Conservation (phyloP, 2,329 filamentous ascomycete species). For the Clathrospora elynae region DNA sequence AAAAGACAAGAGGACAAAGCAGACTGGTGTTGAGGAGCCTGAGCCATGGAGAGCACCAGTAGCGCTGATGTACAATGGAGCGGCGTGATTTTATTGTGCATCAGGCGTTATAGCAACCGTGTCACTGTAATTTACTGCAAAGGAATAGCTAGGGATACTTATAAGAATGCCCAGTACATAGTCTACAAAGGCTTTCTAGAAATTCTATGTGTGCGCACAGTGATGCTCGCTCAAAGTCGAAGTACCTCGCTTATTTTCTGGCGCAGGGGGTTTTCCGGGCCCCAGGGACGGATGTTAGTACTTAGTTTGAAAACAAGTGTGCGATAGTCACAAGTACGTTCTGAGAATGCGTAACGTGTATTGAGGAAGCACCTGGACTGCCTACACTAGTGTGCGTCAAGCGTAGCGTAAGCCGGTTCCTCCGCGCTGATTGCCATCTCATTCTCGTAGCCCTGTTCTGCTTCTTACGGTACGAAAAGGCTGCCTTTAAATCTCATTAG, state of each 20-base stretch:
- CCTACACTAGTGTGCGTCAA: no score
- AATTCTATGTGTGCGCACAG: background rate
- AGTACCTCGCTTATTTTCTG: conserved; percentile 1
- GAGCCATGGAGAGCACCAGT: conserved; percentile 3
- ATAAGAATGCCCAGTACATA: background rate
- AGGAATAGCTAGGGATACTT: background rate
- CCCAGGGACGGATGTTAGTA: background rate
- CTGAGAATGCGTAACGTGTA: no score
- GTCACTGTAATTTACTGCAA: background rate
- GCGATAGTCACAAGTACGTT: no score
- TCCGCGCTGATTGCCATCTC: no score
- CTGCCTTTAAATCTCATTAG: no score
- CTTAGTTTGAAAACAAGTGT: no score
- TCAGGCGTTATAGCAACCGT: conserved; percentile 1
- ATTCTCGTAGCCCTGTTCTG: no score
- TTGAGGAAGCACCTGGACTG: no score
- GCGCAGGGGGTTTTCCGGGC: background rate
- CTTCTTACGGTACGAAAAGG: no score
- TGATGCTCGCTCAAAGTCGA: background rate
- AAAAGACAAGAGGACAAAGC: conserved; percentile 1
- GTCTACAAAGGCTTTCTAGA: background rate
- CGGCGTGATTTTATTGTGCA: background rate
- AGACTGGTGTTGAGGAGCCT: conserved; percentile 1
- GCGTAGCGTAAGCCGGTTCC: no score
- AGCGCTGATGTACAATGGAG: conserved; percentile 1